A percentile compares a stretch with the other conserved stretches of the same genome.
phyloP scores from a whole-genome alignment of 768 basidiomycete species.

The Lactarius indigo region DNA sequence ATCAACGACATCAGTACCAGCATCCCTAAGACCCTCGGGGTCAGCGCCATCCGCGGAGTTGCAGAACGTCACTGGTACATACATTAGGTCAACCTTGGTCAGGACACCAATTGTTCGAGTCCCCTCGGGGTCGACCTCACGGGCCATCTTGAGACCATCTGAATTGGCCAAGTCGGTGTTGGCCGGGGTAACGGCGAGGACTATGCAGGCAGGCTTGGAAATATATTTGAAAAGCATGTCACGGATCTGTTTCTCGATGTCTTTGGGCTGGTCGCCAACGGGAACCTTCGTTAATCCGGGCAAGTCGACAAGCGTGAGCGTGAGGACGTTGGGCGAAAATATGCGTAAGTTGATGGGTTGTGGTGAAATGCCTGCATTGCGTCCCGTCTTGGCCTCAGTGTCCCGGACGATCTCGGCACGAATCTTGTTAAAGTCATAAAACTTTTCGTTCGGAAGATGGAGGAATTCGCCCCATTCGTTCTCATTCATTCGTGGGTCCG shows the following conservation, averaged over 20 bases:
- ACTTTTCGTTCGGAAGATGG: slow-evolving; percentile 94
- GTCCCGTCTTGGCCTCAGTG: slow-evolving; percentile 97
- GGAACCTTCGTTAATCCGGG: slow-evolving; percentile 95
- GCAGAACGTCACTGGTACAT: slow-evolving; percentile 31
- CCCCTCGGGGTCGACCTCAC: slow-evolving; percentile 97
- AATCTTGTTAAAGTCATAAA: slow-evolving; percentile 97
- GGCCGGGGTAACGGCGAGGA: slow-evolving; percentile 93
- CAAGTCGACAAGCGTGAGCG: slow-evolving; percentile 94
- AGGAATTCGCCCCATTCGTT: slow-evolving; percentile 99
- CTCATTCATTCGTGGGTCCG: slow-evolving; percentile 77
- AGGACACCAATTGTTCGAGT: slow-evolving; percentile 96
- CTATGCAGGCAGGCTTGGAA: slow-evolving; percentile 91
- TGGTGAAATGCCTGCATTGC: slow-evolving; percentile 97
- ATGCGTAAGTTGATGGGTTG: slow-evolving; percentile 96
- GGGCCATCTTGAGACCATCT: slow-evolving; percentile 92
- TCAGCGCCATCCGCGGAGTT: slow-evolving; percentile 12
- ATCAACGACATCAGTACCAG: slow-evolving; percentile 97
- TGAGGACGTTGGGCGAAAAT: slow-evolving; percentile 95
- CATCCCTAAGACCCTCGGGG: slow-evolving; percentile 68
- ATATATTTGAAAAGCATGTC: slow-evolving; percentile 98
- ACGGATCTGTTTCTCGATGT: slow-evolving; percentile 95
- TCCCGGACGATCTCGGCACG: slow-evolving; percentile 94
- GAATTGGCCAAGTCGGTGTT: slow-evolving; percentile 99
- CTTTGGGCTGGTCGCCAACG: slow-evolving; percentile 93
- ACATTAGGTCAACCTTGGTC: slow-evolving; percentile 99